Evolutionary conservation across 2,329 filamentous ascomycete species (phyloP), one percentile per base, ranked within the genome.

Genomic region (Epichloe sp.): DNA sequence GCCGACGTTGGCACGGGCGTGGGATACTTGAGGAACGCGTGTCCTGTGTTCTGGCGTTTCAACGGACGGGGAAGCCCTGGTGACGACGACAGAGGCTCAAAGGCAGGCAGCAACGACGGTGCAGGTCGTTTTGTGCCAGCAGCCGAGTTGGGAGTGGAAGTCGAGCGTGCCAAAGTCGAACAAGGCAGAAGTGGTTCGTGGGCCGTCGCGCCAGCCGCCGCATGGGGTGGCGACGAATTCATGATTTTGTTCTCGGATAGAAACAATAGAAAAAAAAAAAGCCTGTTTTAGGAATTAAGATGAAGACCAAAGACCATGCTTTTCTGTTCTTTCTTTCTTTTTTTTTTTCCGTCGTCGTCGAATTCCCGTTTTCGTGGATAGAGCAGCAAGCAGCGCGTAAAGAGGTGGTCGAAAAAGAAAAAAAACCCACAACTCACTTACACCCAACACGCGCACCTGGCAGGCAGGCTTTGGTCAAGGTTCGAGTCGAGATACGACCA

Each of bases 1-100:
- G 88, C 95, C 3, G 93, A 97, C 4, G 91, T 96, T 19, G 91
- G 90, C 54, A 95, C 79, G 1, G 93, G 93, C 3, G 93, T 97
- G 42, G 93, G 93, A 70, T 97, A 97, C 63, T 85, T 88, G 58
- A 76, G 68, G 57, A 76, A 75, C 52, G 63, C 71, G 51, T 69
- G 63, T 41, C 66, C 67, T 12, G 65, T 62, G 44, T 77, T 78
- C 62, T 82, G 84, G 63, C 85, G 80, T 71, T 89, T 90, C 47
- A 71, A 64, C 6, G 83, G 77, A 50, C 83, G 78, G 47, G 85
- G 85, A 48, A 88, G 79, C 51, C 73, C 78, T 2, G 86, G 85
- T 12, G 86, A 88, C 21, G 86, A 88, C n/a, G 85, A 85, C 52
- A 87, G 71, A 48, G 82, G 84, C 68, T 90, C 86, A 65, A 91